Evolutionary conservation across 441 rosid species (phyloP), one percentile per base, ranked within the genome.

Genomic region (Aquilaria agallochum): DNA sequence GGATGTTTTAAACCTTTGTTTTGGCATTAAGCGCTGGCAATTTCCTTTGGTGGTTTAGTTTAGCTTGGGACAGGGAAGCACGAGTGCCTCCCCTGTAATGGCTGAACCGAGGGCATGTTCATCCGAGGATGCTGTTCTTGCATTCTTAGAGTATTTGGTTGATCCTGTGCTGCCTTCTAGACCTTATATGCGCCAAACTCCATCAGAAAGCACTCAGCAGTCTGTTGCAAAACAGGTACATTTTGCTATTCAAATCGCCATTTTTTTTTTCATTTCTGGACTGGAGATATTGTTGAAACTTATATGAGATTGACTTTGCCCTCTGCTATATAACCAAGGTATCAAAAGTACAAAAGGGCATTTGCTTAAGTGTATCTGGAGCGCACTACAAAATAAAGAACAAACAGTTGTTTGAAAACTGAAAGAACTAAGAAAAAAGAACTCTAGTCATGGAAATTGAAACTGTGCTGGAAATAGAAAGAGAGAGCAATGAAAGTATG

Each of bases 181-280:
- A 61, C 68, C 82, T 71, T 72, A 77, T 32, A 34, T 57, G 11
- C 62, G 40, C 34, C 78, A 56, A 46, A 61, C 33, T 42, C 90
- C 91, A 47, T 77, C 86, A 1, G 66, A 63, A 49, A 1, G 48
- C 57, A 72, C 74, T 31, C 83, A 78, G 32, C 79, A 84, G 72
- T 65, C 65, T 31, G 86, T 87, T 5, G 92, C 95, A 3, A 78
- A 83, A 55, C 98, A 93, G 97, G 98, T 92, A 0, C 50, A 3
- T 64, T 45, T 54, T 9, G 13, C 13, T 65, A 3, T 4, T 59
- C 7, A 13, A 14, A 32, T 59, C 12, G 2, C 9, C 34, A 31
- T 48, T 40, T 31, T 9, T 33, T 13, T 31, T 7, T 9, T 50
- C 12, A n/a, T 54, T 4, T 10, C 20, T 42, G 15, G 10, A 20